Percentiles rank a stretch among this genome's conserved stretches.
These are phyloP conservation scores for Beauveria caledonica DNA, from an alignment of 2,329 filamentous ascomycete species.

Conservation along the genomic window DNA sequence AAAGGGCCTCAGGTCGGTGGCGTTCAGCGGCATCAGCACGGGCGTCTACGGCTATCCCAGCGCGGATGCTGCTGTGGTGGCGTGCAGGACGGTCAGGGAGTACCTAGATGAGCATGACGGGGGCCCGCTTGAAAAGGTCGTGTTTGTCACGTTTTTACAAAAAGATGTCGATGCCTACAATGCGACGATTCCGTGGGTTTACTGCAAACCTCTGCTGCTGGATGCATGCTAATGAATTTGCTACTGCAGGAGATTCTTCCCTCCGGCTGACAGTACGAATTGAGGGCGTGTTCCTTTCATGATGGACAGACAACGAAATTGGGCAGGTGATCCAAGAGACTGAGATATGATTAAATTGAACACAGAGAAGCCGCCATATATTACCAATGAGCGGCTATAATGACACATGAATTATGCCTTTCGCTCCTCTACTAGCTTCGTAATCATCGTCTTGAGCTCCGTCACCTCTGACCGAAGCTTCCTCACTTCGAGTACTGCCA, in stretches of 20 bases:
- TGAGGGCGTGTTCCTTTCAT: background rate
- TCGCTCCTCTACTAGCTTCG: constrained; percentile 18
- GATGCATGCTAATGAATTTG: background rate
- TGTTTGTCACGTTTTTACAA: constrained; percentile 76
- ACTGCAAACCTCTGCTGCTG: background rate
- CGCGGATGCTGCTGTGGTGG: constrained; percentile 61
- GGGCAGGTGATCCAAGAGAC: background rate
- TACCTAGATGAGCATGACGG: constrained; percentile 43
- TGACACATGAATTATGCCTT: background rate
- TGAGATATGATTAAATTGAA: background rate
- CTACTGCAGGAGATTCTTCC: constrained; percentile 1
- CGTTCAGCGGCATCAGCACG: constrained; percentile 79
- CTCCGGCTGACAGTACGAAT: background rate
- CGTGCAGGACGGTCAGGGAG: constrained; percentile 48
- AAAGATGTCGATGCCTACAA: constrained; percentile 74
- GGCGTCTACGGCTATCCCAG: constrained; percentile 86
- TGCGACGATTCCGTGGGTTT: constrained; percentile 56
- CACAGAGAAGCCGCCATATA: background rate
- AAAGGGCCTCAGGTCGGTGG: constrained; percentile 60
- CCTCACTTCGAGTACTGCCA: constrained; percentile 60
- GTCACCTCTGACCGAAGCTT: constrained; percentile 51
- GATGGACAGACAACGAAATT: background rate
- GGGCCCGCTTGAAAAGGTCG: constrained; percentile 58
- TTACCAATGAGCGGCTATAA: no score
- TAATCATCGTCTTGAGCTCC: constrained; percentile 44